Base-by-base conservation (phyloP, 1,284 basidiomycete species). In the Ceratobasidium sp. region DNA sequence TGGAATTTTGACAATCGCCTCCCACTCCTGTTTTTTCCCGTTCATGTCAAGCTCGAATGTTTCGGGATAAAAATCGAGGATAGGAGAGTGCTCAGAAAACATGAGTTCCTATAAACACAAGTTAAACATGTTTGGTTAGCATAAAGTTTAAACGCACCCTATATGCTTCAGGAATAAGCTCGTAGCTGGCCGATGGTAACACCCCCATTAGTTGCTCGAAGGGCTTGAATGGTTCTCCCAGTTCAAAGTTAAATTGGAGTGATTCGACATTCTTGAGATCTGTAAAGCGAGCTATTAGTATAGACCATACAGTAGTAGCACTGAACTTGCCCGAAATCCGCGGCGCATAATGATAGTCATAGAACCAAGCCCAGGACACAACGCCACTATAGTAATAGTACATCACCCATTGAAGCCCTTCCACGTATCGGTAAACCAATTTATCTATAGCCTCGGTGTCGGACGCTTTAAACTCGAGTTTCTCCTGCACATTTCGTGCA, bases 171-270 rank as follows among this genome's bases (percentile, higher is more conserved):
- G 97, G 97, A 69, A 99, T 91, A 74, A 94, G 91, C 32, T 93
- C 92, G 79, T 86, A 90, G 81, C 94, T 97, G 4, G 96, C 93
- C 12, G 87, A 88, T 0, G 97, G 97, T 52, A 99, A 82, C 12
- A 99, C 97, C 75, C 97, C 97, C 97, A 99, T 99, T 53, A 99
- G 85, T 80, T 99, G 97, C 80, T 98, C 93, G 79, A 92, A 99
- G 2, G 97, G 97, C 73, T 84, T 88, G 85, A 99, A 99, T 0
- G 97, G 97, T 76, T 82, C 88, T 12, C 95, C 97, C 14, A 97
- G 84, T 1, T 93, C 84, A 77, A 98, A 98, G 18, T 89, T 77
- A 82, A 99, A 99, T 55, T 83, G 79, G 89, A 97, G 92, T 59
- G 91, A 81, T 71, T 89, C 89, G 32, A 97, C 85, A 36, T 87